phyloP scores from a whole-genome alignment of 257 asterid genomes.

The Solanum paucissectum region DNA sequence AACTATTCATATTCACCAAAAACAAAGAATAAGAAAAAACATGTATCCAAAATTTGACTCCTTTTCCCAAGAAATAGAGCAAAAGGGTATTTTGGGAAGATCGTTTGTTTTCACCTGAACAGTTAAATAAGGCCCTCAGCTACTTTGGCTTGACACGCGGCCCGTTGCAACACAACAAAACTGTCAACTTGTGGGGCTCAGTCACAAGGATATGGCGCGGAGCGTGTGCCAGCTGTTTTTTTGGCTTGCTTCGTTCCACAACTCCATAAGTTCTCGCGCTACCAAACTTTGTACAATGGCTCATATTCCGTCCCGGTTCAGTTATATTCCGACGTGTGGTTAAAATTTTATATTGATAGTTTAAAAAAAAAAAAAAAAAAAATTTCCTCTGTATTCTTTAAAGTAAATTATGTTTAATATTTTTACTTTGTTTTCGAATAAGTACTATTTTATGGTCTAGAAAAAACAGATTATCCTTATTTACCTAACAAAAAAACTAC shows the following conservation, averaged over 20 bases:
- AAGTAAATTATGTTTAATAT: too few species aligned
- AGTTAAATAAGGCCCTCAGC: not conserved
- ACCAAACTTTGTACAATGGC: not conserved
- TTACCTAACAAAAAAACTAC: too few species aligned
- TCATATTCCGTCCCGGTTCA: not conserved
- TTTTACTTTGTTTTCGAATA: too few species aligned
- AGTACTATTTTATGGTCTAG: too few species aligned
- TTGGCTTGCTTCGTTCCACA: not conserved
- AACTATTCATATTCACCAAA: not conserved
- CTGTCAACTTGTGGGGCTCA: not conserved
- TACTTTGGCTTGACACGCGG: not conserved
- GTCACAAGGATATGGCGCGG: not conserved
- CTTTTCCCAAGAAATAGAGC: not conserved
- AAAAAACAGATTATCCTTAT: too few species aligned
- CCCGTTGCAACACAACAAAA: not conserved
- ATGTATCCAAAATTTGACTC: not conserved
- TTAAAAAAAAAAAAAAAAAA: too few species aligned
- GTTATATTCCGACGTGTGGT: too few species aligned
- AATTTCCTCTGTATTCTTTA: too few species aligned
- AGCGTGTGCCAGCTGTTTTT: constrained; percentile 2
- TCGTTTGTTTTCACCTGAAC: not conserved
- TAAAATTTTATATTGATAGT: too few species aligned
- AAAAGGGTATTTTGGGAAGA: not conserved
- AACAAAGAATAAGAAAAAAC: not conserved
- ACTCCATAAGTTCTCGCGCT: not conserved